These are phyloP conservation scores for Fomitopsis pinicola DNA, from an alignment of 1,284 basidiomycete species.

Conservation along the genomic window DNA sequence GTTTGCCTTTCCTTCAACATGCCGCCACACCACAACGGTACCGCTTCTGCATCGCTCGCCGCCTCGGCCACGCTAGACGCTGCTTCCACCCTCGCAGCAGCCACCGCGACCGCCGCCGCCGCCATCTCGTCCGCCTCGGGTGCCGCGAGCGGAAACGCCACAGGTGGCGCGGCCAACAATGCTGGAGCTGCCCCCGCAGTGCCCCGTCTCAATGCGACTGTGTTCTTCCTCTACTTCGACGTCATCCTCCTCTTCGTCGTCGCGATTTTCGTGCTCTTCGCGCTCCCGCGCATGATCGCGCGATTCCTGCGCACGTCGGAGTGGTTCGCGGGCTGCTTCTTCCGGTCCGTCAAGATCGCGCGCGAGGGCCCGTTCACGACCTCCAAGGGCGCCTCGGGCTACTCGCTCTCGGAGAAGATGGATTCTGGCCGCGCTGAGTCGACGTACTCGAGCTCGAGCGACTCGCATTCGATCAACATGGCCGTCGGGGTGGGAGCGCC, in stretches of 20 bases:
- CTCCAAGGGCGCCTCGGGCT: background rate
- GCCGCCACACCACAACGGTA: background rate
- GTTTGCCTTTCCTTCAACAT: background rate
- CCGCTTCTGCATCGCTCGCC: background rate
- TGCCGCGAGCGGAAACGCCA: background rate
- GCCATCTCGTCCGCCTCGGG: background rate
- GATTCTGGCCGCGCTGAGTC: background rate
- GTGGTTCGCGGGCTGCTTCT: conserved; percentile 6
- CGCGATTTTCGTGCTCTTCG: conserved; percentile 2
- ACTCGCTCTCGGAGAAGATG: background rate
- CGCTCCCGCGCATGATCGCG: conserved; percentile 1
- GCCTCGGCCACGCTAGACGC: background rate
- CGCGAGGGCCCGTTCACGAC: background rate
- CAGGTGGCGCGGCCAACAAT: background rate
- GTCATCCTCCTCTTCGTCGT: conserved; percentile 4
- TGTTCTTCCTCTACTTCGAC: conserved; percentile 4
- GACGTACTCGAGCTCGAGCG: background rate
- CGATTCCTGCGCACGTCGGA: conserved; percentile 1
- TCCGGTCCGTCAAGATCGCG: background rate
- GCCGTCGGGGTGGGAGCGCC: background rate
- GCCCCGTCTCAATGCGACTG: background rate
- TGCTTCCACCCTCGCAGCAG: background rate
- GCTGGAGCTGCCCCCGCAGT: background rate
- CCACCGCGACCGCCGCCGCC: background rate
- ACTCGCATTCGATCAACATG: background rate